phyloP scores from a whole-genome alignment of 1,139 yeast species.

The Blastobotrys proliferans region DNA sequence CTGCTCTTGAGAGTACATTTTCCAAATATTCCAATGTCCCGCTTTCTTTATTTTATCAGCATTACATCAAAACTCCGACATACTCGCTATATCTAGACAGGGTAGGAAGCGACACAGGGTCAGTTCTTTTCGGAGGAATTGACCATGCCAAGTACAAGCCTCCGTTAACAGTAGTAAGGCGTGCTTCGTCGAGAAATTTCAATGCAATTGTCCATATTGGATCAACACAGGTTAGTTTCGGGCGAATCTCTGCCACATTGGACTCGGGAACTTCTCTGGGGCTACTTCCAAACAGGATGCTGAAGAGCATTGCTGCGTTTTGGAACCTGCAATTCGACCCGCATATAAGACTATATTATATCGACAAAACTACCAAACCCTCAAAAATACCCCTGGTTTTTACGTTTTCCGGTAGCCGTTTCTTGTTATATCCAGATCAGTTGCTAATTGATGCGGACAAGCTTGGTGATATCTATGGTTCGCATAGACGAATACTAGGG shows the following conservation, averaged over 20 bases:
- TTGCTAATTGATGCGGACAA: constrained; percentile 16
- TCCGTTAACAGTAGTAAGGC: constrained; percentile 26
- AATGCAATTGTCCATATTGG: constrained; percentile 13
- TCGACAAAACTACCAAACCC: constrained; percentile 2
- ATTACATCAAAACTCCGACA: constrained; percentile 43
- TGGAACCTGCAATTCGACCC: constrained; percentile 18
- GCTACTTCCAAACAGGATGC: constrained; percentile 20
- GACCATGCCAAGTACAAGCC: constrained; percentile 47
- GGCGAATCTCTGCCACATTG: constrained; percentile 18
- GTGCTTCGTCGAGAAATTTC: constrained; percentile 19
- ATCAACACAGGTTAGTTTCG: constrained; percentile 2
- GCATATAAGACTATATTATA: constrained; percentile 16
- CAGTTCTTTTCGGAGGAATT: constrained; percentile 46
- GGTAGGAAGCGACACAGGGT: constrained; percentile 33
- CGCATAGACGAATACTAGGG: constrained; percentile 14
- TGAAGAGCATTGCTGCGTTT: constrained; percentile 15
- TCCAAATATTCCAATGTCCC: constrained; percentile 24
- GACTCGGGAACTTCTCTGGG: constrained; percentile 31
- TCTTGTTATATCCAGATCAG: constrained; percentile 18
- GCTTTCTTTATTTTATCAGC: constrained; percentile 31
- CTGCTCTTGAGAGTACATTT: constrained; percentile 16
- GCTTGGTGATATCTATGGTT: constrained; percentile 15
- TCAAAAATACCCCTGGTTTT: constrained; percentile 18
- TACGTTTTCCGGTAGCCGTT: constrained; percentile 23
- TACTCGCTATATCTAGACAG: constrained; percentile 38